Base-by-base conservation (phyloP, 1,284 basidiomycete genomes). In the Boletus smithii region DNA sequence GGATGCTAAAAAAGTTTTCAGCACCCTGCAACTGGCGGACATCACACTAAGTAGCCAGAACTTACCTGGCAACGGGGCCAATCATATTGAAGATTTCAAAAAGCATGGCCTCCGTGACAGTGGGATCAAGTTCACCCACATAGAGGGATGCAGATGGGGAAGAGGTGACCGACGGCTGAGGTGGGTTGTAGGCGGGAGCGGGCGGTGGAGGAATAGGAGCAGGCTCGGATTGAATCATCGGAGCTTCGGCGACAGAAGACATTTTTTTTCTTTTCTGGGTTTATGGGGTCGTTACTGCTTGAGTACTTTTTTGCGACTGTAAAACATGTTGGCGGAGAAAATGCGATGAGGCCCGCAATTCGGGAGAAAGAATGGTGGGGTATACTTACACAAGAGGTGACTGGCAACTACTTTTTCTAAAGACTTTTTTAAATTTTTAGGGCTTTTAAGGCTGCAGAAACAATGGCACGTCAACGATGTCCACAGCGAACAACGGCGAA, bases 11-110 rank as follows among this genome's bases (percentile, higher is more conserved):
- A 24, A 26, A 41, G 23, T n/a, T 17, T 18, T 44, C 10, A 44
- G 26, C 14, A 3, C 20, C 30, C 22, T 26, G 38, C 26, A 44
- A 17, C 16, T 16, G 23, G 38, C 9, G 11, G 17, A 7, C 3
- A 20, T 27, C 0, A 3, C 16, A 26, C n/a, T 32, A 16, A 20
- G 41, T 27, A 49, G 6, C 32, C 27, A 44, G 48, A 37, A 69
- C 80, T 52, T 57, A 89, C 88, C 91, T 94, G 53, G 94, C 94
- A 57, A 99, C 97, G 49, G 95, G 95, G 50, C 97, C 97, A 72
- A 99, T 93, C 92, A 99, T 97, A 73, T 95, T 97, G 81, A 99
- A 99, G 70, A 99, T 99, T 79, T 99, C 97, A 68, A 98, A 99
- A 52, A 99, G 82, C 91, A 98, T 98, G 53, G 97, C 95, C 80